Evolutionary conservation across 202 grass and related monocot species (phyloP).

Genomic region (Elaeis oleifera): DNA sequence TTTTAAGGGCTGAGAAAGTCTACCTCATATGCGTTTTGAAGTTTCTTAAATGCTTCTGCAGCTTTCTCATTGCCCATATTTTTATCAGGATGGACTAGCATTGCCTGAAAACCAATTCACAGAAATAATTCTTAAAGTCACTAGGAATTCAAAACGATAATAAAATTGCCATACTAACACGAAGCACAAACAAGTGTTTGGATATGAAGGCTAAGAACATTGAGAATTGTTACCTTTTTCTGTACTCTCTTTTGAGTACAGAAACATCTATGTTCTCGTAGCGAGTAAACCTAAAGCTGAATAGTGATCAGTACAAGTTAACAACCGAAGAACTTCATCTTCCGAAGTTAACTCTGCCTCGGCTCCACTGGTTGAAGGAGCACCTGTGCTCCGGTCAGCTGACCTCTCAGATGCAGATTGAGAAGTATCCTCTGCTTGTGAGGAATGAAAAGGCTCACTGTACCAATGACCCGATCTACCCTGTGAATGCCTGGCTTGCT

Average conservation of each 20-base stretch:
- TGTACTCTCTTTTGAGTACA: conserved; percentile 92
- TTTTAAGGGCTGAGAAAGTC: background rate
- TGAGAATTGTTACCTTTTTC: conserved; percentile 72
- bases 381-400: conserved; percentile 40
- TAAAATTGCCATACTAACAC: too few relatives aligned
- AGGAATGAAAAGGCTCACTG: conserved; percentile 29
- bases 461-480: conserved; percentile 39
- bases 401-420: conserved; percentile 38
- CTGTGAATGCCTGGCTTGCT: conserved; percentile 38
- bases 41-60: conserved; percentile 99
- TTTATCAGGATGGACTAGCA: conserved; percentile 99
- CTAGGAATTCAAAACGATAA: too few relatives aligned
- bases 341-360: conserved; percentile 83
- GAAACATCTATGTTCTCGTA: conserved; percentile 69
- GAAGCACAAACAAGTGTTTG: background rate
- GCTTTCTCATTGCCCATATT: conserved; percentile 99
- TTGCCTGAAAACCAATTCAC: conserved; percentile 66
- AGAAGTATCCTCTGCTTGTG: conserved; percentile 29
- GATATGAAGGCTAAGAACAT: background rate
- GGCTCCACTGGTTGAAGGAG: conserved; percentile 78
- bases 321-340: conserved; percentile 76
- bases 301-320: conserved; percentile 90
- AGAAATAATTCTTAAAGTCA: conserved; percentile 14
- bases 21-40: conserved; percentile 99
- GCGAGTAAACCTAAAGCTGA: conserved; percentile 65